Conservation (phyloP, 2,329 filamentous ascomycete species). For the Phyllosticta ampelicida region DNA sequence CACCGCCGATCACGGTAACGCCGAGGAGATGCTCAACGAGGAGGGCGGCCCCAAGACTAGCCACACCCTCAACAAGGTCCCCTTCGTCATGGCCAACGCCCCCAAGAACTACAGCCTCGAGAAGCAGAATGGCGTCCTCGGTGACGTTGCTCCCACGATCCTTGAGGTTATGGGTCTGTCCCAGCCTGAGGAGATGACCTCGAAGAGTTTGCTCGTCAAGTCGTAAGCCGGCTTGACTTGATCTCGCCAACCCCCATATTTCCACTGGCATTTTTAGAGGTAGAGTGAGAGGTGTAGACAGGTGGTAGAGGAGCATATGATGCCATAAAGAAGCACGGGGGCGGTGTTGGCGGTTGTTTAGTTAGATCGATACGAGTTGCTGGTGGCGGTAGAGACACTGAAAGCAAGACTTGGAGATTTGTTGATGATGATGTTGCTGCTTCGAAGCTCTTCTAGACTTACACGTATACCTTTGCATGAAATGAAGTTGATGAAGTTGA, state of each 20-base stretch:
- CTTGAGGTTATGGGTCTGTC: conserved; percentile 83
- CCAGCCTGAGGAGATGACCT: conserved; percentile 87
- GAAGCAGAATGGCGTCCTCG: conserved; percentile 79
- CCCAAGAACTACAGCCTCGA: conserved; percentile 80
- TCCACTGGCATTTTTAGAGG: neutral
- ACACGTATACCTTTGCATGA: too few relatives aligned
- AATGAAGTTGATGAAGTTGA: too few relatives aligned
- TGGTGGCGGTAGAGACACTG: too few relatives aligned
- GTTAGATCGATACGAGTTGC: too few relatives aligned
- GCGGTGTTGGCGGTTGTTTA: too few relatives aligned
- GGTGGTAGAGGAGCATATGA: too few relatives aligned
- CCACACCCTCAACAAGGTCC: conserved; percentile 96
- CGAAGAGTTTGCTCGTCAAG: conserved; percentile 73
- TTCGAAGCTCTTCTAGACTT: too few relatives aligned
- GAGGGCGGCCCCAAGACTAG: conserved; percentile 96
- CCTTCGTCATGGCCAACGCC: conserved; percentile 96
- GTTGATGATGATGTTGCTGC: too few relatives aligned
- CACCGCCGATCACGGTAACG: conserved; percentile 94
- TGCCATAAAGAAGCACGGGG: too few relatives aligned
- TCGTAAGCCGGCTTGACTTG: conserved; percentile 26
- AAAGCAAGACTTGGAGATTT: too few relatives aligned
- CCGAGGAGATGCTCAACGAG: conserved; percentile 96
- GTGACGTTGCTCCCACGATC: conserved; percentile 92
- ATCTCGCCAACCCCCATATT: neutral
- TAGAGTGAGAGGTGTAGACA: too few relatives aligned